Base-by-base conservation (phyloP, 345 rosid species). In the Gossypium stocksii region DNA sequence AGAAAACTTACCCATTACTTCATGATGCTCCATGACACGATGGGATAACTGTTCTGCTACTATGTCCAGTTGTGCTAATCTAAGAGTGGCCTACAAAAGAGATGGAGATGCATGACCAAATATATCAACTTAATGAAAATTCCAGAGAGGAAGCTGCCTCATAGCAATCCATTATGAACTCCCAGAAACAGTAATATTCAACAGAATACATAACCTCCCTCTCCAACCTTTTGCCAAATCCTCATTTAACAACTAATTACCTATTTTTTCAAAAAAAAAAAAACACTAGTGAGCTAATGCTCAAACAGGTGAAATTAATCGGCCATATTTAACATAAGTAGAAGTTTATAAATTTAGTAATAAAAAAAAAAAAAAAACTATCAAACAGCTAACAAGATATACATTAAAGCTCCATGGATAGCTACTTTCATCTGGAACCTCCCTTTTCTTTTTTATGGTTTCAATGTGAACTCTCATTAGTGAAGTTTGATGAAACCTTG, bases 11-110 rank as follows among this genome's bases (percentile, higher is more conserved):
- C 99, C 99, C 99, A 95, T 95, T 59, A 90, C 98, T 93, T 95
- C 92, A 82, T 90, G 94, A 91, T 95, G 98, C 83, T 93, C 91
- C 96, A 93, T 90, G 70, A 95, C 99, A 66, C 91, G 86, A 22
- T 79, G 86, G 57, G 99, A 96, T 67, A 96, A 80, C 63, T 20
- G 83, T 80, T 96, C 99, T 17, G 97, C 82, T 56, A 93, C 97
- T 80, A 80, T 86, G 83, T 96, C 99, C 70, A 96, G 80, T 79
- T 96, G 99, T 17, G 89, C 86, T 80, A 96, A 82, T 88, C 98
- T 89, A 84, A 93, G 82, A 20, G 93, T 78, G 12, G 94, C 99
- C 99, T 95, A 80, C 58, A 83, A 82, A 82, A 62, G 59, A 80
- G 48, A 48, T 67, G 76, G 71, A 74, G 80, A 66, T 45, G 72